Base-by-base conservation (phyloP, 73 alveolate genomes). In the Paramecium pentaurelia region DNA sequence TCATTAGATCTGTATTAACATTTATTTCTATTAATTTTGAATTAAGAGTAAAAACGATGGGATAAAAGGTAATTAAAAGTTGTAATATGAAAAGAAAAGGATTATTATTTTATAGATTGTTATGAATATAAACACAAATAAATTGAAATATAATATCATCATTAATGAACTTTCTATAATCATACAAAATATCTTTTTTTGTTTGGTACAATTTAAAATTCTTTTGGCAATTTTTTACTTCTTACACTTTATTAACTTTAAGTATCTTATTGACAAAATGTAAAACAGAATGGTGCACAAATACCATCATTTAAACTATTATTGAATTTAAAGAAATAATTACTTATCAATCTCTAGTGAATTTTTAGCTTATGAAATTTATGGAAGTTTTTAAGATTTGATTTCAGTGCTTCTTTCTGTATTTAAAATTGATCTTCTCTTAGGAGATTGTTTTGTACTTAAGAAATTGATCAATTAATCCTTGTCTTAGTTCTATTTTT, bases 141-240 rank as follows among this genome's bases (percentile, higher is more conserved):
- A 40, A 64, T 64, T 64, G 84, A 64, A 64, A 64, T 34, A 32
- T 64, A 32, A 64, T 64, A 64, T 64, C 84, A 64, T 64, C 84
- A 64, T 64, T 28, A 22, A 54, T 54, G 70, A 54, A 18, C 32
- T 54, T 54, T 34, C 47, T 64, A 64, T 64, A 64, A 64, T 64
- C 84, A 64, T 28, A 64, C 28, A 64, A 64, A 64, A 64, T 64
- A 64, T 64, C 49, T 64, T 64, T 64, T 64, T 64, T 64, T 64
- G 47, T 64, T 64, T 28, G 84, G 84, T 64, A 64, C 84, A 64
- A 64, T 64, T 64, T 64, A 64, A 64, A 64, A 64, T 64, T 64
- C 84, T 64, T 64, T 64, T 1, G 84, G 84, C 10, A 64, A 64
- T n/a, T 64, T 64, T 28, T 64, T 64, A 32, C 12, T 34, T 64